phyloP scores from a whole-genome alignment of 2,329 filamentous ascomycete genomes.

The Sarocladium strictum region DNA sequence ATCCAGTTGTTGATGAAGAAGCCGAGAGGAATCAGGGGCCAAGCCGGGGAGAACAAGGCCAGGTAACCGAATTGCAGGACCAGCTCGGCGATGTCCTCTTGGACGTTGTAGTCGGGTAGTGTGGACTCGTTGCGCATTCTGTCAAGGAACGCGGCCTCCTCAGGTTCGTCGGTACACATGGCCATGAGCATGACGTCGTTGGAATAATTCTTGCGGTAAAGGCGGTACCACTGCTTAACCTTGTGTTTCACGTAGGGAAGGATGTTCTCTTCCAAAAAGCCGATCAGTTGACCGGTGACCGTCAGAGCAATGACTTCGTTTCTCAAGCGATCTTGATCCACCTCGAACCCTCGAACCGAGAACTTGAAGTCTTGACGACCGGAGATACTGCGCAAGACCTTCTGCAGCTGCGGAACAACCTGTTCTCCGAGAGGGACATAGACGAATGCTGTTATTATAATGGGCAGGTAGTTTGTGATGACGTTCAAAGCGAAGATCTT shows the following conservation, averaged over 20 bases:
- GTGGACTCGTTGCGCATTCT: conserved; percentile 62
- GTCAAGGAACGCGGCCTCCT: conserved; percentile 58
- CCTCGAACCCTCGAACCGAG: conserved; percentile 49
- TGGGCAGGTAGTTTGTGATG: conserved; percentile 73
- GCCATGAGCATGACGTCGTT: conserved; percentile 40
- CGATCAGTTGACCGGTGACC: conserved; percentile 65
- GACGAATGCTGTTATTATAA: conserved; percentile 71
- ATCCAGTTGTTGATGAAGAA: conserved; percentile 75
- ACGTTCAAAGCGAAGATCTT: conserved; percentile 76
- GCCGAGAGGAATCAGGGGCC: conserved; percentile 66
- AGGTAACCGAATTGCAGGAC: conserved; percentile 70
- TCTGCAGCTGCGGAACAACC: conserved; percentile 56
- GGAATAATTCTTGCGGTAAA: conserved; percentile 25
- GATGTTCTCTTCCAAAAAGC: conserved; percentile 65
- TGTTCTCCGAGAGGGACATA: conserved; percentile 69
- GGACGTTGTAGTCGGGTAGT: conserved; percentile 65
- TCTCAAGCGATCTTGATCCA: conserved; percentile 59
- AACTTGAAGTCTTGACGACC: conserved; percentile 41
- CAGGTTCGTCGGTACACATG: conserved; percentile 48
- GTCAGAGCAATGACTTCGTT: conserved; percentile 73
- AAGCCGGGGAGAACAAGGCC: conserved; percentile 66
- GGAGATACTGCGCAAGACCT: conserved; percentile 42
- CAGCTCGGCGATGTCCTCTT: conserved; percentile 67
- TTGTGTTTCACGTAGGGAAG: conserved; percentile 62
- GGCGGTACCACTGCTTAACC: conserved; percentile 39